Base-by-base conservation (phyloP, 2,329 filamentous ascomycete genomes). In the Ilyonectria sp. region DNA sequence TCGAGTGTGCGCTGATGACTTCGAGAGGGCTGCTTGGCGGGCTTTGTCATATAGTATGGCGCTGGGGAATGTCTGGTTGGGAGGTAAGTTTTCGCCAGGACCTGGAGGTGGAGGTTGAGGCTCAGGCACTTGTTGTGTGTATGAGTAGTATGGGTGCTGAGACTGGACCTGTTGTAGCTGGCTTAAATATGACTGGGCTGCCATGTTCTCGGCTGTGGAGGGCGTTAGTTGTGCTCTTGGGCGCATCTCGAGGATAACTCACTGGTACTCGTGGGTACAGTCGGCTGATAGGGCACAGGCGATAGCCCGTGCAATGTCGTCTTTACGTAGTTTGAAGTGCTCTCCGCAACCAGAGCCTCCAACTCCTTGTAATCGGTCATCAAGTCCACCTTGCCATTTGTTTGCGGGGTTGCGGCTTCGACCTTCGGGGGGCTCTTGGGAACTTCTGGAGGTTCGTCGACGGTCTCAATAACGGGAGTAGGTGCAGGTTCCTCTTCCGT, bases 31-130 rank as follows among this genome's bases (percentile, higher is more conserved):
- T 3, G 87, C 87, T 71, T 90, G 88, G 2, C 88, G 84, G 13
- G 88, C 88, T 60, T 86, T 85, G 67, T 90, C 87, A 64, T 90
- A 90, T 1, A 90, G 78, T 1, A 86, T 82, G 0, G 87, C 82
- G 21, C 86, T 90, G 0, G 88, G 84, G 21, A 83, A 86, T 5
- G 83, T 85, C 68, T 90, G 88, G 55, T 89, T 87, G 0, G 88
- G 88, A 4, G 88, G 88, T 0, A 90, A 74, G 29, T 81, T 81
- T 43, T 81, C 78, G 2, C 79, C 78, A 13, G 75, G 76, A 3
- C 71, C 75, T 6, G 75, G 76, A 13, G 70, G 76, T 15, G 70
- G 78, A 8, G 71, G 75, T 35, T 72, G 77, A 60, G 75, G 77
- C 56, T 83, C 81, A n/a, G 83, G 69, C 71, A 80, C 63, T 74